Evolutionary conservation across 1,284 basidiomycete species (phyloP).

Genomic region (Caloboletus inedulis): DNA sequence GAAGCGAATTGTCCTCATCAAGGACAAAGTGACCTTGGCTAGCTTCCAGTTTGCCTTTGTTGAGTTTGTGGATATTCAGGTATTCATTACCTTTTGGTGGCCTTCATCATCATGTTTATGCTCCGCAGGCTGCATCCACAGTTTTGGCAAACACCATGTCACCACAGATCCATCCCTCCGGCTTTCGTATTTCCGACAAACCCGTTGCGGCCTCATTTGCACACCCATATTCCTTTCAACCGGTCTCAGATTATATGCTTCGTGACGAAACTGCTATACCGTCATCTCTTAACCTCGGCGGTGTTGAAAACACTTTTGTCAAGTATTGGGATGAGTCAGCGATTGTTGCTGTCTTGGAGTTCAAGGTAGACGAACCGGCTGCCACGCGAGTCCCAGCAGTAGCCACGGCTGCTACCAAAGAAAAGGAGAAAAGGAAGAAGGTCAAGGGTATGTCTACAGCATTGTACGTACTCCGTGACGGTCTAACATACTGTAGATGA

Average conservation of each 20-base stretch:
- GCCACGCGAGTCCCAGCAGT: slow-evolving; percentile 34
- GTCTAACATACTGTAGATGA: slow-evolving; percentile 26
- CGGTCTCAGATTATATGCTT: slow-evolving; percentile 64
- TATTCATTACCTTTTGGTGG: slow-evolving; percentile 32
- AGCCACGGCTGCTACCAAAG: slow-evolving; percentile 37
- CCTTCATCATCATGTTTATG: slow-evolving; percentile 13
- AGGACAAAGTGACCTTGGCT: slow-evolving; percentile 77
- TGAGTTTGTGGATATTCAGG: slow-evolving; percentile 81
- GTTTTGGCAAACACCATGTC: slow-evolving; percentile 81
- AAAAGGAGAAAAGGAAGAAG: slow-evolving; percentile 67
- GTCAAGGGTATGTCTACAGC: slow-evolving; percentile 41
- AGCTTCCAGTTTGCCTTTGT: slow-evolving; percentile 93
- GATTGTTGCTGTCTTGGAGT: slow-evolving; percentile 68
- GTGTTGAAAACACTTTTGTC: slow-evolving; percentile 67
- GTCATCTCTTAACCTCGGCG: slow-evolving; percentile 64
- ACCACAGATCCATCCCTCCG: slow-evolving; percentile 77
- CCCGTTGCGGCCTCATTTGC: slow-evolving; percentile 89
- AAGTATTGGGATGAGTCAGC: slow-evolving; percentile 82
- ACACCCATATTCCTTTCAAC: slow-evolving; percentile 81
- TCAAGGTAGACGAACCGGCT: slow-evolving; percentile 68
- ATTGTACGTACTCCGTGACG: slow-evolving; percentile 6
- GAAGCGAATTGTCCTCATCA: slow-evolving; percentile 80
- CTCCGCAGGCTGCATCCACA: slow-evolving; percentile 58
- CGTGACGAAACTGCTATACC: slow-evolving; percentile 71
- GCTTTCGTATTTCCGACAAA: slow-evolving; percentile 82